phyloP scores from a whole-genome alignment of 1,139 yeast species.

The Arxiozyma heterogenica region DNA sequence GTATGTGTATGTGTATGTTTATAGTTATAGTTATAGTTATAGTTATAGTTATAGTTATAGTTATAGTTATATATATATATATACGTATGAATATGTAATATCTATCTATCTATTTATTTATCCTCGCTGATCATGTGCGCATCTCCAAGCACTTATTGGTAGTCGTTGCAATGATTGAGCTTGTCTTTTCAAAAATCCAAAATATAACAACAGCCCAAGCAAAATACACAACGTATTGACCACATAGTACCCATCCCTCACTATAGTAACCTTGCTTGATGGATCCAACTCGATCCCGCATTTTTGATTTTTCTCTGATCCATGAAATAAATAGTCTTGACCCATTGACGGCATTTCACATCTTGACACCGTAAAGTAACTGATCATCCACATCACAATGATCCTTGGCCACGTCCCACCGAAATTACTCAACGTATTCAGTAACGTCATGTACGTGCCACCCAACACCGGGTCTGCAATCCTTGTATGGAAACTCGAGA shows the following conservation, averaged over 20 bases:
- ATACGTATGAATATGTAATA: background rate
- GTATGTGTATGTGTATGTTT: too few relatives aligned
- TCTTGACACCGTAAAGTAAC: slow-evolving; percentile 55
- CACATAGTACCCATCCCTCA: slow-evolving; percentile 75
- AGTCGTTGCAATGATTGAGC: slow-evolving; percentile 29
- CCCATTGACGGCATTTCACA: slow-evolving; percentile 37
- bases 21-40: too few relatives aligned
- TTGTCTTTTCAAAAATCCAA: slow-evolving; percentile 56
- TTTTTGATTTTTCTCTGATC: slow-evolving; percentile 36
- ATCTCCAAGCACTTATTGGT: slow-evolving; percentile 33
- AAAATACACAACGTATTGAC: slow-evolving; percentile 65
- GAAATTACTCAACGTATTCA: slow-evolving; percentile 81
- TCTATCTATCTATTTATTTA: too few relatives aligned
- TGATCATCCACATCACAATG: slow-evolving; percentile 69
- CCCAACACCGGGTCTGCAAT: slow-evolving; percentile 95
- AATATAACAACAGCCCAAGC: slow-evolving; percentile 58
- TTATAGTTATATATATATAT: background rate
- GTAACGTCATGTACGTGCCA: slow-evolving; percentile 95
- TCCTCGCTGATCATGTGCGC: slow-evolving; percentile 7
- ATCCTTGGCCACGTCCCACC: slow-evolving; percentile 98
- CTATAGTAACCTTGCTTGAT: slow-evolving; percentile 23
- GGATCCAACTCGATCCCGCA: slow-evolving; percentile 6
- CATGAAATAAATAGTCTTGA: slow-evolving; percentile 45
- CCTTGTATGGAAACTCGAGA: slow-evolving; percentile 89
- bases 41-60: too few relatives aligned